Percentiles rank a stretch among this genome's conserved stretches.
These are phyloP conservation scores for Dendrocalamus latiflorus DNA, from an alignment of 202 grass and related monocot species.

Conservation along the genomic window DNA sequence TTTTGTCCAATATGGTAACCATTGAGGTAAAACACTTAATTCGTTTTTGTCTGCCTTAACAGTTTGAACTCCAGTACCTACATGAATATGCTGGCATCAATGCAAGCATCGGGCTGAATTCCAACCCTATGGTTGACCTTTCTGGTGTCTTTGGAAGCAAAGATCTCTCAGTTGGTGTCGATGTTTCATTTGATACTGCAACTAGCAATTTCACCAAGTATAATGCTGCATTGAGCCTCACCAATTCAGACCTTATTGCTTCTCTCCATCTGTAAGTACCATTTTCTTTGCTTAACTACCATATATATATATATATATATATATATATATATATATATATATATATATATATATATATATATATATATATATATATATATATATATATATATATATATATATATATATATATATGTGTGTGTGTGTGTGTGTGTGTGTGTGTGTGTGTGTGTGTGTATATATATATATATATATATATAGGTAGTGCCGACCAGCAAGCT, in stretches of 20 bases:
- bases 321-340: too few species aligned
- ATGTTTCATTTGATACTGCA: conserved; percentile 74
- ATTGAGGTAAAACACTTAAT: not conserved
- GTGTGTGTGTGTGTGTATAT: too few species aligned
- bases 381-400: too few species aligned
- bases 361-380: too few species aligned
- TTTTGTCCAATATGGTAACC: not conserved
- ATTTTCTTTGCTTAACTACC: not conserved
- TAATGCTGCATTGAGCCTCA: conserved; percentile 65
- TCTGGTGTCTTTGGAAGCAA: conserved; percentile 75
- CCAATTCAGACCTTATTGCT: conserved; percentile 62
- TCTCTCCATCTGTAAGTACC: conserved; percentile 65
- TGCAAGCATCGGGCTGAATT: conserved; percentile 58
- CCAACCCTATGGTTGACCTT: conserved; percentile 79
- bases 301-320: too few species aligned
- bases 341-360: too few species aligned
- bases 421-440: too few species aligned
- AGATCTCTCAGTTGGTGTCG: conserved; percentile 66
- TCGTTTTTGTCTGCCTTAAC: conserved; percentile 14
- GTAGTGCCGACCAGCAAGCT: not conserved
- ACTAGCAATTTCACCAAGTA: conserved; percentile 84
- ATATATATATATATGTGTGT: too few species aligned
- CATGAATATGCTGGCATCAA: conserved; percentile 73
- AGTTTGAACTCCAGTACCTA: conserved; percentile 84
- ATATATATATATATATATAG: too few species aligned